Conservation (phyloP, 129 eudicot species). For the Flaveria sonorensis region DNA sequence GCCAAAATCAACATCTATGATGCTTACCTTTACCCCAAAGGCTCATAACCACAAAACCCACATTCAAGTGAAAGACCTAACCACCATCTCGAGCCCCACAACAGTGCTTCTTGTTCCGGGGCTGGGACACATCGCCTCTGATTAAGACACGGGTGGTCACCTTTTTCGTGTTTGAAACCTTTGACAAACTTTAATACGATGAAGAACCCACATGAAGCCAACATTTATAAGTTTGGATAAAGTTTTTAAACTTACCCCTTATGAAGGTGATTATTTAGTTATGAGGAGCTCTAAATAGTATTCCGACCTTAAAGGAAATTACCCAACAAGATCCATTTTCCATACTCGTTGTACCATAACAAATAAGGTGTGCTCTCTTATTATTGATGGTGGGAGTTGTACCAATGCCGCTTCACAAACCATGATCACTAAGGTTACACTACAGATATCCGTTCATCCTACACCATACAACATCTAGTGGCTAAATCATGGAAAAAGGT, state of each 20-base stretch:
- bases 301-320: background rate
- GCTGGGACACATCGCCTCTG: too few species aligned
- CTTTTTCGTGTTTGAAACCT: background rate
- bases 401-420: background rate
- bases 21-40: too few species aligned
- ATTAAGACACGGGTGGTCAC: too few species aligned
- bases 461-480: too few species aligned
- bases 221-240: too few species aligned
- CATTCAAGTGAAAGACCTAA: too few species aligned
- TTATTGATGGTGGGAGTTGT: background rate
- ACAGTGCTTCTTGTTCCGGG: too few species aligned
- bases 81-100: too few species aligned
- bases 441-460: background rate
- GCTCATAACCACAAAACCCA: too few species aligned
- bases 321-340: background rate
- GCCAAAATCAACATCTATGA: too few species aligned
- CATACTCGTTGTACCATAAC: background rate
- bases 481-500: background rate
- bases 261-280: background rate
- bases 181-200: background rate
- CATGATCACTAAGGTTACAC: background rate
- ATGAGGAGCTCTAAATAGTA: background rate
- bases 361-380: background rate
- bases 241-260: too few species aligned
- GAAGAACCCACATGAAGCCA: background rate